Evolutionary conservation across 2,329 filamentous ascomycete genomes (phyloP).

Genomic region (Fusarium begoniae): DNA sequence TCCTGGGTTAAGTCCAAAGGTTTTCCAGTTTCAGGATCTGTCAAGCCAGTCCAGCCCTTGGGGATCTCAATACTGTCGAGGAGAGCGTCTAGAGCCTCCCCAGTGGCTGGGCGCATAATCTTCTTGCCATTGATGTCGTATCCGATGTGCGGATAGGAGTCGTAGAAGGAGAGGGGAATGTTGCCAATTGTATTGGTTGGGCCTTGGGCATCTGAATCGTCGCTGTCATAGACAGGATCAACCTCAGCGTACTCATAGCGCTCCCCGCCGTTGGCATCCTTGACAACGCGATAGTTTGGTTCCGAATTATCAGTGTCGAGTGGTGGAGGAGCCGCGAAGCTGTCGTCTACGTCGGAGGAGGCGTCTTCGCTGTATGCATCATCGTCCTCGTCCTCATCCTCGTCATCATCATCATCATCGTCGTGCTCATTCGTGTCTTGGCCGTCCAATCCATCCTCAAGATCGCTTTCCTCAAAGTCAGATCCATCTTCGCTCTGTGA

Average conservation of each 20-base stretch:
- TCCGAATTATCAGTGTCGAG: slow-evolving; percentile 54
- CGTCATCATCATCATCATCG: slow-evolving; percentile 42
- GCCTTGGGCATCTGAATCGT: slow-evolving; percentile 85
- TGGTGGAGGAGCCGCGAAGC: slow-evolving; percentile 37
- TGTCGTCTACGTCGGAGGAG: slow-evolving; percentile 51
- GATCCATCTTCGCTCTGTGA: slow-evolving; percentile 67
- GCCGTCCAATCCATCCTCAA: slow-evolving; percentile 48
- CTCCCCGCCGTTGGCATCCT: slow-evolving; percentile 88
- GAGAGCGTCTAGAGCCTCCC: slow-evolving; percentile 90
- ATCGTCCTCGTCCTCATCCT: slow-evolving; percentile 48
- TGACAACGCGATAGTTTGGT: slow-evolving; percentile 64
- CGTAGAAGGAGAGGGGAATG: slow-evolving; percentile 94
- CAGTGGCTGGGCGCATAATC: slow-evolving; percentile 94
- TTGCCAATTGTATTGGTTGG: slow-evolving; percentile 92
- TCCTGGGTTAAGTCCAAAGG: slow-evolving; percentile 87
- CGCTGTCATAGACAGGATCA: slow-evolving; percentile 93
- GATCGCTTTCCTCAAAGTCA: slow-evolving; percentile 56
- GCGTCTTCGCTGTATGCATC: slow-evolving; percentile 42
- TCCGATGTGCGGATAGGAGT: slow-evolving; percentile 96
- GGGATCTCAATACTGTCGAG: slow-evolving; percentile 97
- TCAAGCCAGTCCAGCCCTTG: slow-evolving; percentile 96
- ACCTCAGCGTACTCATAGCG: slow-evolving; percentile 95
- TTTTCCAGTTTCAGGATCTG: slow-evolving; percentile 92
- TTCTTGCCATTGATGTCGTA: slow-evolving; percentile 99
- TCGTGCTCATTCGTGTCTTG: neutral